These are phyloP conservation scores for Arthrobotrys musiformis DNA, from an alignment of 2,329 filamentous ascomycete species.

Conservation along the genomic window DNA sequence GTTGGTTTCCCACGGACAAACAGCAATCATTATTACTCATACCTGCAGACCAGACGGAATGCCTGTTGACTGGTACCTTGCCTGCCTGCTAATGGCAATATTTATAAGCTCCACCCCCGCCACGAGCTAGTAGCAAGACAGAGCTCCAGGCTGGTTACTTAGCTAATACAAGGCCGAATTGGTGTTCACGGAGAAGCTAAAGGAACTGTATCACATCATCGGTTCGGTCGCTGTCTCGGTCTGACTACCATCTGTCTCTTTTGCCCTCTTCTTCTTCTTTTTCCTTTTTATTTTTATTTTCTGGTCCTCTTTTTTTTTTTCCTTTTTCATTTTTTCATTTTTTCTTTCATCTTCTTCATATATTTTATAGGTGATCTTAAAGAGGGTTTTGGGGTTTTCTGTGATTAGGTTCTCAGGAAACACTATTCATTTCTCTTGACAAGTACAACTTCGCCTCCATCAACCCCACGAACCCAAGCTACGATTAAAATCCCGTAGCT, in stretches of 20 bases:
- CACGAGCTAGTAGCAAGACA: too few species aligned
- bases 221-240: not conserved
- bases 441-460: not conserved
- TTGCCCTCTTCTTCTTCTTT: not conserved
- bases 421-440: too few species aligned
- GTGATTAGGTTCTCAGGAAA: constrained; percentile 55
- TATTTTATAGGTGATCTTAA: too few species aligned
- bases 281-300: not conserved
- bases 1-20: not conserved
- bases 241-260: not conserved
- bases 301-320: not conserved
- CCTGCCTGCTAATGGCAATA: not conserved
- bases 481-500: not conserved
- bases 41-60: not conserved
- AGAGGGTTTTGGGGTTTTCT: not conserved
- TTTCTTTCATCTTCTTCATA: not conserved
- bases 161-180: too few species aligned
- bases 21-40: constrained; percentile 14
- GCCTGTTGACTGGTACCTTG: not conserved
- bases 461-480: not conserved
- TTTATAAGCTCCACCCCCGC: constrained; percentile 5
- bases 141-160: constrained; percentile 5
- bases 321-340: not conserved
- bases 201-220: not conserved
- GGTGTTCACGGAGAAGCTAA: too few species aligned